Conservation (phyloP, 495 filamentous ascomycete genomes). For the Saxophila tyrrhenica region DNA sequence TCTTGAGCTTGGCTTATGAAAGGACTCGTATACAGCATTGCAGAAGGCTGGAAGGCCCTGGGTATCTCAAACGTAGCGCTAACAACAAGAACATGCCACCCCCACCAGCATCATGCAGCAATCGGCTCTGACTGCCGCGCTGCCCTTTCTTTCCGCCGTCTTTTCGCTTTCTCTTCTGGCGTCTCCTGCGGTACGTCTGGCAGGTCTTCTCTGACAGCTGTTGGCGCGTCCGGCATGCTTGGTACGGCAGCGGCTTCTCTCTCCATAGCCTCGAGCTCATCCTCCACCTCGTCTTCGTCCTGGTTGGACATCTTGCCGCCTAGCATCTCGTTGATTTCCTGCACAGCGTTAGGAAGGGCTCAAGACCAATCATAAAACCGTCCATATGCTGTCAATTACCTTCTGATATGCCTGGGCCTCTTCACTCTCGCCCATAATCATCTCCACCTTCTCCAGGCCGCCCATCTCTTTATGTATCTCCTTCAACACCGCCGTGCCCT, state of each 20-base stretch:
- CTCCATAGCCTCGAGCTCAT: conserved; percentile 75
- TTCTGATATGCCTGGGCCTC: conserved; percentile 82
- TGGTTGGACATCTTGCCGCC: conserved; percentile 74
- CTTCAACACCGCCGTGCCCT: conserved; percentile 78
- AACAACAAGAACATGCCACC: conserved; percentile 3
- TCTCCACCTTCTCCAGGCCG: conserved; percentile 82
- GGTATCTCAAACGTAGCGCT: conserved; percentile 15
- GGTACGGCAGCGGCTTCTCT: conserved; percentile 41
- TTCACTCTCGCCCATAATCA: conserved; percentile 80
- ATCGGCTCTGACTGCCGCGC: conserved; percentile 18
- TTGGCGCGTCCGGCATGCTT: conserved; percentile 52
- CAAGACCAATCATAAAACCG: conserved; percentile 6
- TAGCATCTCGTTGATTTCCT: conserved; percentile 88
- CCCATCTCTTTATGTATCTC: conserved; percentile 96
- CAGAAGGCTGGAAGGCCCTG: not conserved
- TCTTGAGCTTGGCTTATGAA: too few species aligned
- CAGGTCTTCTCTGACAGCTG: conserved; percentile 18
- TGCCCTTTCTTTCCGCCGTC: conserved; percentile 15
- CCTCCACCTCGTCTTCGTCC: conserved; percentile 96
- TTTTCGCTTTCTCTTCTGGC: conserved; percentile 21
- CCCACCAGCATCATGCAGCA: conserved; percentile 19
- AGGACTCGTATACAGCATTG: not conserved
- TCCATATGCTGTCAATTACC: conserved; percentile 36
- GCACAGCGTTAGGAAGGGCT: conserved; percentile 5
- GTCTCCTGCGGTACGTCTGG: conserved; percentile 24